These are phyloP conservation scores for Penicillium subrubescens DNA, from an alignment of 495 filamentous ascomycete species.

Conservation along the genomic window DNA sequence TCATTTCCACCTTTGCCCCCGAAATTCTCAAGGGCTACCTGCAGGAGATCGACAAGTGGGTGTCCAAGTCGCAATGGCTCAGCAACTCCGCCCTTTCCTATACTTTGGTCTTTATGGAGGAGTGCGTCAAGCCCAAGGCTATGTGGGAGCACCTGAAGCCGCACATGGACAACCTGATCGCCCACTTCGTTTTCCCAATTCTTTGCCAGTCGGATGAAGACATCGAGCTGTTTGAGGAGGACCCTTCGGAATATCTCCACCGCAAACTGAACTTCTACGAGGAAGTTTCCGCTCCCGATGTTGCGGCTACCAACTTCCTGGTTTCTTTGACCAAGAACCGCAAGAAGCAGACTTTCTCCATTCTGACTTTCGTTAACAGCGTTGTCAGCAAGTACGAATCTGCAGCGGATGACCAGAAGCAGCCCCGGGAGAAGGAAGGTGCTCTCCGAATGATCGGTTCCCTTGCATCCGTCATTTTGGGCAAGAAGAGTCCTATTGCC, in stretches of 20 bases:
- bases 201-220: conserved; percentile 92
- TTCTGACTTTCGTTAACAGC: conserved; percentile 89
- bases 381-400: conserved; percentile 89
- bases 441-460: conserved; percentile 97
- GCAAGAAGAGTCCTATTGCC: conserved; percentile 97
- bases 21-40: conserved; percentile 94
- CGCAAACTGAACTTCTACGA: conserved; percentile 97
- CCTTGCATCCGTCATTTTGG: conserved; percentile 86
- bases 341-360: conserved; percentile 92
- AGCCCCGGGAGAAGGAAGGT: conserved; percentile 92
- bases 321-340: conserved; percentile 91
- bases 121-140: conserved; percentile 94
- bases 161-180: conserved; percentile 86
- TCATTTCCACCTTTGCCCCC: conserved; percentile 88
- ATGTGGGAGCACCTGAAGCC: conserved; percentile 96
- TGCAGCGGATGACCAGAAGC: conserved; percentile 82
- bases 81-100: conserved; percentile 91
- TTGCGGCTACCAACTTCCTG: conserved; percentile 95
- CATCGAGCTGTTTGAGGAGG: conserved; percentile 87
- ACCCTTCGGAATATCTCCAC: conserved; percentile 95
- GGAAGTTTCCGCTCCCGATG: conserved; percentile 92
- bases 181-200: conserved; percentile 92
- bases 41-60: conserved; percentile 93
- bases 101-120: conserved; percentile 90
- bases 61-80: conserved; percentile 89